Base-by-base conservation (phyloP, 805 yeast species). In the Candida quercuum region DNA sequence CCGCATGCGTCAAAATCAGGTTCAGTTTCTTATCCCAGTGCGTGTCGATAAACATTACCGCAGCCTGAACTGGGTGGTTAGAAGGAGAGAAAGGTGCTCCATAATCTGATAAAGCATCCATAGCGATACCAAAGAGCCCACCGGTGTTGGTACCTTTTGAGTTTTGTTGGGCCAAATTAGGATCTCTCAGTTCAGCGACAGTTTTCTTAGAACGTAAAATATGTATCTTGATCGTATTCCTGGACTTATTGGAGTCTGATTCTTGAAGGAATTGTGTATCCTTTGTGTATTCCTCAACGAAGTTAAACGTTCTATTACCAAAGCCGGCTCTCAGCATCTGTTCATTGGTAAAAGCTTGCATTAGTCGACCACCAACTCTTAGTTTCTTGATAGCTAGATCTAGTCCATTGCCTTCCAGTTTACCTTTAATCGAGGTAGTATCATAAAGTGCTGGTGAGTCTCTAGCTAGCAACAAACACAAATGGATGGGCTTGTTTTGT, bases 321-420 rank as follows among this genome's bases (percentile, higher is more conserved):
- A 86, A 74, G 0, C 93, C 89, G 32, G 76, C 72, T 28, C 81
- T 64, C 37, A 77, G 59, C 95, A 91, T 86, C 54, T 88, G 96
- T 48, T 89, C 97, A 49, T 78, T 79, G 0, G 97, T 89, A 58
- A 74, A 88, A 1, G 96, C 94, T 51, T 86, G 91, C 95, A 86
- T 86, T 59, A 89, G 59, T 48, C 95, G 70, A 5, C 84, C 95
- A 4, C 86, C 96, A 42, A 87, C 75, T 49, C 93, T 75, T 46
- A 91, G 56, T 55, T 86, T 86, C 46, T 66, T 67, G 15, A 84
- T 63, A 1, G 96, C 96, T 5, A 79, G 56, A n/a, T 78, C 78
- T 17, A 89, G 48, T 12, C 69, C 75, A 43, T 85, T 79, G 2
- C 80, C 81, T 46, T 85, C 93, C 23, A 67, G 57, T 17, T 55